Base-by-base conservation (phyloP, 805 yeast genomes). In the Komagataella mondaviorum region DNA sequence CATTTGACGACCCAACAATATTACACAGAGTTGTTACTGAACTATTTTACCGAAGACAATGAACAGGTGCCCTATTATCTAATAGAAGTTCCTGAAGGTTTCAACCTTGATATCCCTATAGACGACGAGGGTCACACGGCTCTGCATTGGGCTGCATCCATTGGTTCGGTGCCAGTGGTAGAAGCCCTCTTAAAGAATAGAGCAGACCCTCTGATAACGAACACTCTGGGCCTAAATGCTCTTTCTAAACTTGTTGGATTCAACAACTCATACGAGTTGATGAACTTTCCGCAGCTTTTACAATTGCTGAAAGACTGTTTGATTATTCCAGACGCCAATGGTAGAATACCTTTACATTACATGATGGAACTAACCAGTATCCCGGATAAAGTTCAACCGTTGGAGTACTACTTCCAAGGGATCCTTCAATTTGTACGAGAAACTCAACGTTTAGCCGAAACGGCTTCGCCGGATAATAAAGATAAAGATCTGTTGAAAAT, bases 41-140 rank as follows among this genome's bases (percentile, higher is more conserved):
- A 70, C n/a, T 80, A 70, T 60, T 78, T 81, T 56, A 69, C 77
- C 48, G 78, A 72, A 51, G 81, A 77, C 52, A 61, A 63, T 46
- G 67, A 62, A 48, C 63, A 66, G 8, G 59, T 63, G 48, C 68
- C 69, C 6, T 58, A 62, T 22, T 69, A 75, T 50, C 60, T 81
- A 23, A 63, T 71, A 30, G 66, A 71, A 50, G 85, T 86, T 5
- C 90, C 91, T 1, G 67, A 70, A 44, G 77, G 79, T 57, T 78
- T 83, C 53, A 76, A 81, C 57, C 76, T 84, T 50, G 79, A 83
- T 60, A 83, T 76, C 53, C 73, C 83, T 2, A 80, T 86, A 18
- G 95, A 86, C 59, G 80, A 80, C 54, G 93, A 86, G 56, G 91
- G 91, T 0, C 89, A 86, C 60, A 81, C 90, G 0, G 78, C 89